phyloP scores from a whole-genome alignment of 495 filamentous ascomycete species.

The Aspergillus saccharolyticus region DNA sequence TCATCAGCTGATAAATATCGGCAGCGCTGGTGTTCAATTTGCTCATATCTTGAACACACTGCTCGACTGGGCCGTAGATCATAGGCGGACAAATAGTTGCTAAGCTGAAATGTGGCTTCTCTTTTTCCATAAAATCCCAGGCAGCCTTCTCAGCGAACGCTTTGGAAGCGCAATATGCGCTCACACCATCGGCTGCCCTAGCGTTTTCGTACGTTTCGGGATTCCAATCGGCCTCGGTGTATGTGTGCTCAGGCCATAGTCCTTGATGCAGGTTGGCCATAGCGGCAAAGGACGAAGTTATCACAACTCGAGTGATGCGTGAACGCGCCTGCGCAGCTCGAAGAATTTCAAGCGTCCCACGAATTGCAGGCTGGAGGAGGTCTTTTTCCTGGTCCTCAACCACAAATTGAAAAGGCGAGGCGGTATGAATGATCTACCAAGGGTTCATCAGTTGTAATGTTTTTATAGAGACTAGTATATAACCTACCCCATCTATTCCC shows the following conservation, averaged over 20 bases:
- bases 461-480: not conserved
- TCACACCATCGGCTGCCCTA: conserved; percentile 28
- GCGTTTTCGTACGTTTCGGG: conserved; percentile 60
- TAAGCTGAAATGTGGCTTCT: conserved; percentile 64
- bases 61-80: conserved; percentile 42
- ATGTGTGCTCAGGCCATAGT: conserved; percentile 42
- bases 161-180: conserved; percentile 62
- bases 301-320: conserved; percentile 62
- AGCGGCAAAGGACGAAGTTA: conserved; percentile 72
- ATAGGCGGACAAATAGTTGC: conserved; percentile 57
- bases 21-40: conserved; percentile 37
- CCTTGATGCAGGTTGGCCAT: conserved; percentile 47
- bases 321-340: conserved; percentile 41
- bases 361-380: conserved; percentile 68
- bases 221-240: conserved; percentile 69
- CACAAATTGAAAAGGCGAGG: conserved; percentile 27
- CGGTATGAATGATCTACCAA: conserved; percentile 1
- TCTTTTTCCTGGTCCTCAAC: conserved; percentile 57
- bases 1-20: conserved; percentile 26
- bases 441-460: too few species aligned
- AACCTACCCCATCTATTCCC: conserved; percentile 22
- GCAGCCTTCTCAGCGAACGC: conserved; percentile 52
- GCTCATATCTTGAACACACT: conserved; percentile 25
- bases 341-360: conserved; percentile 62
- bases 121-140: conserved; percentile 54